Percentiles rank a stretch among this genome's conserved stretches.
phyloP scores from a whole-genome alignment of 768 basidiomycete genomes.

The Lactifluus pinguis region DNA sequence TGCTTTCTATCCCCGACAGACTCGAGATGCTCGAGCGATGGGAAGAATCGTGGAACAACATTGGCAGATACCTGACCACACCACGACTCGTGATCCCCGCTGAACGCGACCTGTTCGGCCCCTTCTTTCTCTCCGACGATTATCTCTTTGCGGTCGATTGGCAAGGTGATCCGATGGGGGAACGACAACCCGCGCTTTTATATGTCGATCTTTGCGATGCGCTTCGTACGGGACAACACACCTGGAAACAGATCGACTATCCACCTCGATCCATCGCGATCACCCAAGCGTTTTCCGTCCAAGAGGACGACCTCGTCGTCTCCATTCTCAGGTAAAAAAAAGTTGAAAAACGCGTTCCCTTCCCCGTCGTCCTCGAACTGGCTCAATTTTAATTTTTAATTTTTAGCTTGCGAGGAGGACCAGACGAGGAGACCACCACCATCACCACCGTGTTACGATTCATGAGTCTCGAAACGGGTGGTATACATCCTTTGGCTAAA shows the following conservation, averaged over 20 bases:
- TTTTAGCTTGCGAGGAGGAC: too few relatives aligned
- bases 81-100: conserved; percentile 6
- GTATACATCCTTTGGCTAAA: neutral
- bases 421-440: neutral
- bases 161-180: neutral
- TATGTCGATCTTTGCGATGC: conserved; percentile 11
- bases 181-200: neutral
- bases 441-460: neutral
- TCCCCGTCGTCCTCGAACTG: too few relatives aligned
- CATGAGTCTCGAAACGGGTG: conserved; percentile 10
- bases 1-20: neutral
- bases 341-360: neutral
- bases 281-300: conserved; percentile 8
- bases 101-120: conserved; percentile 8
- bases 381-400: too few relatives aligned
- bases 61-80: neutral
- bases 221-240: neutral
- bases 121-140: conserved; percentile 9
- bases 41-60: conserved; percentile 3
- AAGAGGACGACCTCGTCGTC: conserved; percentile 13
- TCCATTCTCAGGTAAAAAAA: conserved; percentile 10
- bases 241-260: conserved; percentile 11
- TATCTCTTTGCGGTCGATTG: conserved; percentile 10
- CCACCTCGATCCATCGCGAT: conserved; percentile 4
- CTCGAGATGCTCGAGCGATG: conserved; percentile 5